Evolutionary conservation across 2,329 filamentous ascomycete species (phyloP).

Genomic region (Mycocentrospora acerina): DNA sequence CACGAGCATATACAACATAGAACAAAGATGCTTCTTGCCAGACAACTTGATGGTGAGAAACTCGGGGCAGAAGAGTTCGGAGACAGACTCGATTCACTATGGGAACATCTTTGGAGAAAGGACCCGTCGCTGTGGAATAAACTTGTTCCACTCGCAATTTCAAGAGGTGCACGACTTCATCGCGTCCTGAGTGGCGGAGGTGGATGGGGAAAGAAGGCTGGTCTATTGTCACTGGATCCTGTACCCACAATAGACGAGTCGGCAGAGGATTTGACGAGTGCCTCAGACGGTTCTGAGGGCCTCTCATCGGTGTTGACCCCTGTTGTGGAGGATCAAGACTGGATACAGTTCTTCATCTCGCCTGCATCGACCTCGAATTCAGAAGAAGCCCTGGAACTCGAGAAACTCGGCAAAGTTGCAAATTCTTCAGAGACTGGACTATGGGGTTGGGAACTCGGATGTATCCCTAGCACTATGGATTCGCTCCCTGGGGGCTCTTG

Average conservation of each 20-base stretch:
- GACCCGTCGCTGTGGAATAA: slow-evolving; percentile 23
- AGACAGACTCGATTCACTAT: slow-evolving; percentile 3
- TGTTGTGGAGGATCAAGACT: slow-evolving; percentile 64
- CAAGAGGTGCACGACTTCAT: slow-evolving; percentile 45
- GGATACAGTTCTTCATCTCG: slow-evolving; percentile 50
- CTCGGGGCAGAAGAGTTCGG: neutral
- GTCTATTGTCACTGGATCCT: slow-evolving; percentile 76
- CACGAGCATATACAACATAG: neutral
- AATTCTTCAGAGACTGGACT: neutral
- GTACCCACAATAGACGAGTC: slow-evolving; percentile 11
- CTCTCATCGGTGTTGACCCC: slow-evolving; percentile 50
- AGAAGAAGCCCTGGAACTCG: neutral
- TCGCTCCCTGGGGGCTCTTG: slow-evolving; percentile 26
- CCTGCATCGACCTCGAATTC: slow-evolving; percentile 7
- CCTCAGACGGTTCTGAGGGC: slow-evolving; percentile 24
- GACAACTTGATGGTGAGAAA: neutral
- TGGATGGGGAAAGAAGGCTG: slow-evolving; percentile 80
- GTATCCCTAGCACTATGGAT: slow-evolving; percentile 49
- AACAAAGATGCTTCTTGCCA: slow-evolving; percentile 10
- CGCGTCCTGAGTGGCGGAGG: slow-evolving; percentile 74
- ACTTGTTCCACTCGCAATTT: slow-evolving; percentile 21
- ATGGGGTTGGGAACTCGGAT: slow-evolving; percentile 42
- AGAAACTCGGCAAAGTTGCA: slow-evolving; percentile 2
- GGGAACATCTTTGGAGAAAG: slow-evolving; percentile 22
- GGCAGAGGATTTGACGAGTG: slow-evolving; percentile 3